Conservation (phyloP, 2,329 filamentous ascomycete species). For the Penicillium oxalicum region DNA sequence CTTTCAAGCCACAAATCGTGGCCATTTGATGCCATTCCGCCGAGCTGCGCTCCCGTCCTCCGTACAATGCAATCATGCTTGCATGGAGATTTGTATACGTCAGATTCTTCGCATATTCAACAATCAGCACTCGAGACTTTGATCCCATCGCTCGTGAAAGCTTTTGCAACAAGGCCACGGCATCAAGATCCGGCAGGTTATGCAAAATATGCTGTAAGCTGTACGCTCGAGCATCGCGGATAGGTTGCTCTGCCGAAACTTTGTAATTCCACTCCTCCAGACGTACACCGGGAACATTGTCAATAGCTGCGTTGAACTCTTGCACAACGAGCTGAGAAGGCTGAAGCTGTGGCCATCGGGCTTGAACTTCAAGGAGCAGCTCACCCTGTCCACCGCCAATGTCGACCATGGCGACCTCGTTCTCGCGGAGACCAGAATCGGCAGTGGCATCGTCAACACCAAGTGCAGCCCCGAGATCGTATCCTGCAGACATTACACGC, state of each 20-base stretch:
- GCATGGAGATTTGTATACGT: constrained; percentile 34
- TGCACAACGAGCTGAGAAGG: constrained; percentile 29
- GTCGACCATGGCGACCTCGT: constrained; percentile 27
- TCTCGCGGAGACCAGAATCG: constrained; percentile 4
- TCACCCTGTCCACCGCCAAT: constrained; percentile 36
- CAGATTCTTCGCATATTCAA: constrained; percentile 33
- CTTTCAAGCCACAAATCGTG: constrained; percentile 25
- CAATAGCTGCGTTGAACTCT: constrained; percentile 32
- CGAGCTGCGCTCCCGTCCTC: constrained; percentile 30
- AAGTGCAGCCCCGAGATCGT: constrained; percentile 26
- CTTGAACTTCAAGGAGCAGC: constrained; percentile 33
- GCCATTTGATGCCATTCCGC: constrained; percentile 33
- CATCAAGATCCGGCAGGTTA: constrained; percentile 34
- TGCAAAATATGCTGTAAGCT: constrained; percentile 34
- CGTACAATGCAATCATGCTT: constrained; percentile 34
- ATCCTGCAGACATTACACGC: constrained; percentile 25
- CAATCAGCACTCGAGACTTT: constrained; percentile 31
- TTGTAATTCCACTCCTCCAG: constrained; percentile 35
- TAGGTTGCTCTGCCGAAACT: constrained; percentile 26
- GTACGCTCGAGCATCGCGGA: constrained; percentile 30
- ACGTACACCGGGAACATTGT: constrained; percentile 21
- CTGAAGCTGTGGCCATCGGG: constrained; percentile 26
- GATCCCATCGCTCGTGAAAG: constrained; percentile 30
- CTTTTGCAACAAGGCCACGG: constrained; percentile 32
- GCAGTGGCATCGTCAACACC: neutral